Evolutionary conservation across 1,139 yeast species (phyloP).

Genomic region (Pichia sp.): DNA sequence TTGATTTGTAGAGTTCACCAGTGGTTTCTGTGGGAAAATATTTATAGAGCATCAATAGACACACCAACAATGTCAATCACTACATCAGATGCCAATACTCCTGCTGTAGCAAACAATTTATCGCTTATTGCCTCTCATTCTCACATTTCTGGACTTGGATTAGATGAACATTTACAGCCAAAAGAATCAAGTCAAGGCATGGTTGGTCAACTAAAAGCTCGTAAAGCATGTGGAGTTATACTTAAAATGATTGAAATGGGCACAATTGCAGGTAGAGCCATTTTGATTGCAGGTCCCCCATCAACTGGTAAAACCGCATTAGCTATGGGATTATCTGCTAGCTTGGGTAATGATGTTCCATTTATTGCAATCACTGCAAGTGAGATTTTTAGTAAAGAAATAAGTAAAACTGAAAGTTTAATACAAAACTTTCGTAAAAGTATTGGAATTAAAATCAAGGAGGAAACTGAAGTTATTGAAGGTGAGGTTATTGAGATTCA

Average conservation of each 20-base stretch:
- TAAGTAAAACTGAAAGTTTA: slow-evolving; percentile 90
- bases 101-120: slow-evolving; percentile 27
- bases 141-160: slow-evolving; percentile 90
- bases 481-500: slow-evolving; percentile 99
- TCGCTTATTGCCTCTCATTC: slow-evolving; percentile 93
- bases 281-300: slow-evolving; percentile 95
- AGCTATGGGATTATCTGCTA: slow-evolving; percentile 94
- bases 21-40: no score
- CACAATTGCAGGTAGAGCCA: slow-evolving; percentile 94
- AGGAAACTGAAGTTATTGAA: slow-evolving; percentile 94
- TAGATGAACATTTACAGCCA: slow-evolving; percentile 85
- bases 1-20: no score
- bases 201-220: slow-evolving; percentile 95
- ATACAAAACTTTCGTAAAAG: slow-evolving; percentile 94
- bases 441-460: slow-evolving; percentile 91
- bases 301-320: slow-evolving; percentile 98
- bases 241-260: slow-evolving; percentile 91
- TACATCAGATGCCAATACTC: slow-evolving; percentile 23
- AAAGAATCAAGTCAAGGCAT: slow-evolving; percentile 78
- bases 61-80: slow-evolving; percentile 34
- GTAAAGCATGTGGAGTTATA: slow-evolving; percentile 93
- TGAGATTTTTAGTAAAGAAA: slow-evolving; percentile 84
- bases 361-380: slow-evolving; percentile 93
- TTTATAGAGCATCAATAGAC: no score
- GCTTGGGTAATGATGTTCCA: slow-evolving; percentile 86